These are phyloP conservation scores for Solanum chacoense DNA, from an alignment of 305 asterid species.

Conservation along the genomic window DNA sequence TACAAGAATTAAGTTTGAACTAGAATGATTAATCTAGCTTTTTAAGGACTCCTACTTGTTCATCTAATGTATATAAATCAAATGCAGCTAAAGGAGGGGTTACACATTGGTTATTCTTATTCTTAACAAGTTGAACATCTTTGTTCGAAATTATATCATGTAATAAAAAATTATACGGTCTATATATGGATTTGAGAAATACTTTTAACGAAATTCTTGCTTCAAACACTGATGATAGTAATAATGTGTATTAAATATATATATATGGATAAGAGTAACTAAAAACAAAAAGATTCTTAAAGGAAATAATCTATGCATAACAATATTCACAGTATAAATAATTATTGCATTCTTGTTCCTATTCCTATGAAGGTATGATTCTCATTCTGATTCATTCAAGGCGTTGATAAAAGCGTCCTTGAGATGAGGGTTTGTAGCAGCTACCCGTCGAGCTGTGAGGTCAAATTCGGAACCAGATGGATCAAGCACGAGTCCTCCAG, in stretches of 20 bases:
- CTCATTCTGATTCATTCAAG: conserved; percentile 44
- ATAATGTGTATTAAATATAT: too few species aligned
- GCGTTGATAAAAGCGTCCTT: conserved; percentile 67
- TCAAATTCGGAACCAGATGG: conserved; percentile 75
- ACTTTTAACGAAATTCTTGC: too few species aligned
- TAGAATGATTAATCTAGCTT: background rate
- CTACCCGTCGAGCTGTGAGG: conserved; percentile 67
- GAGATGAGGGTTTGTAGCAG: conserved; percentile 64
- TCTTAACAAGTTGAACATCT: background rate
- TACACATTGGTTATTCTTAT: background rate
- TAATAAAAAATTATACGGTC: background rate
- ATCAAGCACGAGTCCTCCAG: conserved; percentile 87
- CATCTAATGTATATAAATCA: background rate
- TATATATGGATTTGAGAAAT: too few species aligned
- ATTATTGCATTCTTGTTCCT: background rate
- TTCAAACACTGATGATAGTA: too few species aligned
- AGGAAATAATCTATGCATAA: background rate
- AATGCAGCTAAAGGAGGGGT: background rate
- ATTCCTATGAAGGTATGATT: background rate
- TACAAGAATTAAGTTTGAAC: background rate
- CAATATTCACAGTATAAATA: background rate
- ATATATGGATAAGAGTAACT: too few species aligned
- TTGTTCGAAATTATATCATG: background rate
- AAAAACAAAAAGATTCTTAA: background rate
- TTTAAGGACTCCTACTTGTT: background rate